These are phyloP conservation scores for Fusarium burgessii DNA, from an alignment of 2,329 filamentous ascomycete species.

Conservation along the genomic window DNA sequence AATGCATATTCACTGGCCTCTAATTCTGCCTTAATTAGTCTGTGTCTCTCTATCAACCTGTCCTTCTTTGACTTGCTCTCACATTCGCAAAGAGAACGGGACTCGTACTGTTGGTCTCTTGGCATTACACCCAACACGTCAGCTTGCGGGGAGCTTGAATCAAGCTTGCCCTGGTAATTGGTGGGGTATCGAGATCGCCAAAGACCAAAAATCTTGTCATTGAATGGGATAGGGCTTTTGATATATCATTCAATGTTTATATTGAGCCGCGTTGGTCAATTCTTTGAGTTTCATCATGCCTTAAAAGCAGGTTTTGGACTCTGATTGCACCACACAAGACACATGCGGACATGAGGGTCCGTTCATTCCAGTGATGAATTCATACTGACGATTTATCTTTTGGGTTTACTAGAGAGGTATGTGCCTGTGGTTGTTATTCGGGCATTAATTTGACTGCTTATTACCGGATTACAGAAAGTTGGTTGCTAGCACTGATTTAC, in stretches of 20 bases:
- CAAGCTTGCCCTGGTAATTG: constrained; percentile 18
- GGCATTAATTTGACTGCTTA: constrained; percentile 4
- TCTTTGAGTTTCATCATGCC: constrained; percentile 7
- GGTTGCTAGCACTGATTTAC: background rate
- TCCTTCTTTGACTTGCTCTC: background rate
- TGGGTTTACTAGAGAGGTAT: background rate
- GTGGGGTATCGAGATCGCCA: constrained; percentile 37
- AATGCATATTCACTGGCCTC: background rate
- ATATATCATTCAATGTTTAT: constrained; percentile 1
- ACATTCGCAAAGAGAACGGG: constrained; percentile 8
- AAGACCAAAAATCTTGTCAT: constrained; percentile 14
- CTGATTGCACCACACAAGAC: background rate
- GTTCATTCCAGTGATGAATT: constrained; percentile 8
- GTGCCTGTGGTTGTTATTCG: constrained; percentile 4
- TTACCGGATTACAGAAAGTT: constrained; percentile 12
- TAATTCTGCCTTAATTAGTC: background rate
- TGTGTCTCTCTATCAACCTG: background rate
- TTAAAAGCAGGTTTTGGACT: constrained; percentile 28
- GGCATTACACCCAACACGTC: constrained; percentile 30
- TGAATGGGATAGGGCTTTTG: background rate
- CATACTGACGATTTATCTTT: constrained; percentile 11
- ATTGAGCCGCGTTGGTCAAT: background rate
- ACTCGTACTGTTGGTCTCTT: constrained; percentile 9
- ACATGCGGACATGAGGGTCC: background rate
- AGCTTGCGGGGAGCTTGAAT: constrained; percentile 25